phyloP scores from a whole-genome alignment of 129 eudicot species.

The Ambrosia artemisiifolia region DNA sequence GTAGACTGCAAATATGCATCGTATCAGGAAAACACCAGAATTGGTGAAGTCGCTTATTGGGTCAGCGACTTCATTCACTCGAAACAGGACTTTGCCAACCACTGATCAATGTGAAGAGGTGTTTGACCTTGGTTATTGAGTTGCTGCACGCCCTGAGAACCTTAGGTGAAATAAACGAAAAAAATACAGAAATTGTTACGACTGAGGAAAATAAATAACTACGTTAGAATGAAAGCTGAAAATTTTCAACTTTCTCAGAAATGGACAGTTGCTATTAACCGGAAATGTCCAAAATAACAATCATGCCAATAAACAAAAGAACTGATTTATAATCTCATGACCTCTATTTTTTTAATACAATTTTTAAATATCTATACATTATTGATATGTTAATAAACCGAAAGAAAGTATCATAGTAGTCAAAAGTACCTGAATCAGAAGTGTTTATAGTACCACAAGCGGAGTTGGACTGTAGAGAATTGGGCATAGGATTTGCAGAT shows the following conservation, averaged over 20 bases:
- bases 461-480: conserved; percentile 45
- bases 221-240: neutral
- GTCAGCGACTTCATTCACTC: too few relatives aligned
- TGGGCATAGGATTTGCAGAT: conserved; percentile 53
- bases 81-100: too few relatives aligned
- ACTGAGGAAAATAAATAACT: too few relatives aligned
- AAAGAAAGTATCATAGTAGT: neutral
- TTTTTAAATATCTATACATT: neutral
- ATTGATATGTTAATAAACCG: neutral
- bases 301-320: neutral
- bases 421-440: conserved; percentile 62
- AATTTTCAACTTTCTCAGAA: neutral
- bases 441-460: too few relatives aligned
- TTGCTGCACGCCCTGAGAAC: conserved; percentile 54
- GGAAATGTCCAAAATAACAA: neutral
- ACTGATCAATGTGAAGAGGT: too few relatives aligned
- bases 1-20: too few relatives aligned
- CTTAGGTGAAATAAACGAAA: conserved; percentile 2
- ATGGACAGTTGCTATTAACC: neutral
- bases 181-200: neutral
- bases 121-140: conserved; percentile 54
- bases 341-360: neutral
- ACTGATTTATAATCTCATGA: neutral
- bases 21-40: too few relatives aligned
- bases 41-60: too few relatives aligned